Base-by-base conservation (phyloP, 805 yeast genomes). In the Nakazawaea wyomingensis region DNA sequence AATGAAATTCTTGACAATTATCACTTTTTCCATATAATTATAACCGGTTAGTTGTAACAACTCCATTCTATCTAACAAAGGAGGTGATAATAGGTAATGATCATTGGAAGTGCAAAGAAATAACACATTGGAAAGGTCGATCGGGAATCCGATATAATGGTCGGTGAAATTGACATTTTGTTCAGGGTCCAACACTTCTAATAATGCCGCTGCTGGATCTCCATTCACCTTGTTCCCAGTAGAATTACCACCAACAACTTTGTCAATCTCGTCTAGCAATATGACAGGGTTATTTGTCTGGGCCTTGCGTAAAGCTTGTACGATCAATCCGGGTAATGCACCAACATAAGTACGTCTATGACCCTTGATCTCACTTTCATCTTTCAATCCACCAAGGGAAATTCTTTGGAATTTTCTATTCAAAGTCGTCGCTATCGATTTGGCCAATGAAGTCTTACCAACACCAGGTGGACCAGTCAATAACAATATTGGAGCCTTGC, bases 381-480 rank as follows among this genome's bases (percentile, higher is more conserved):
- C 95, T 49, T 84, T 80, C 34, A 88, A 76, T 31, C 96, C 96
- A 21, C 96, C 96, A 2, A 88, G 71, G 2, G 95, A 84, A 14
- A 88, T 72, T 33, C 95, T 69, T 57, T 86, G 91, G 59, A 86
- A 83, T 46, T 78, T 76, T 37, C 95, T 71, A 0, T 85, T 82
- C 44, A 88, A 62, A 4, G 91, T 78, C 9, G 69, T 63, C 1
- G 96, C 95, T 37, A 88, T 77, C 0, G 95, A 84, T 54, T 80
- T 79, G 4, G 96, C 96, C 44, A 88, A 67, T 1, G 93, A 82
- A 0, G 96, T 88, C 59, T 88, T 88, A 22, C 96, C 96, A 11
- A 87, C 93, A 29, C 96, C 96, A 0, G 96, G 96, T 9, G 96
- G 96, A 0, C 96, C 96, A 5, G 86, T 87, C 45, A 88, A 71